A percentile compares a stretch with the other conserved stretches of the same genome.
phyloP scores from a whole-genome alignment of 371 early-diverging fungal genomes.

The Mortierella sp. region DNA sequence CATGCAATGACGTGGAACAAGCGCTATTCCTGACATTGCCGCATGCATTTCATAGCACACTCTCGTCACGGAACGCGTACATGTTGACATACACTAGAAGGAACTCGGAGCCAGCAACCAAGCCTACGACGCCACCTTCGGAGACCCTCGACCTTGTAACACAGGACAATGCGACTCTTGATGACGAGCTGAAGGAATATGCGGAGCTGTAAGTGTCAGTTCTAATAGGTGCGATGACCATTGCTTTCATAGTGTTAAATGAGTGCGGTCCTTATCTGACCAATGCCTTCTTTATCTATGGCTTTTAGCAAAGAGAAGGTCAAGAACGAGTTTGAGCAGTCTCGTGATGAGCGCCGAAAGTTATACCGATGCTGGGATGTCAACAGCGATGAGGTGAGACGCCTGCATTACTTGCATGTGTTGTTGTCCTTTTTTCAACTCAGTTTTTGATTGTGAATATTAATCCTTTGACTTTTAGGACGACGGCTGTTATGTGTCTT shows the following conservation, averaged over 20 bases:
- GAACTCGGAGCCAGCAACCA: background rate
- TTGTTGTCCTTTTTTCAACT: background rate
- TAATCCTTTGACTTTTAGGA: constrained; percentile 6
- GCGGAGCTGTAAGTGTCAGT: constrained; percentile 15
- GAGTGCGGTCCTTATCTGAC: background rate
- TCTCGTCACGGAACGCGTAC: constrained; percentile 59
- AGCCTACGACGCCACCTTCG: constrained; percentile 18
- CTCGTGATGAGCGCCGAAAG: constrained; percentile 16
- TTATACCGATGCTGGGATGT: constrained; percentile 47
- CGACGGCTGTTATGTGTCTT: constrained; percentile 27
- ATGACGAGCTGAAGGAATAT: constrained; percentile 21
- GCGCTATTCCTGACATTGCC: background rate
- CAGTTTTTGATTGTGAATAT: background rate
- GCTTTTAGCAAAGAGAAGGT: constrained; percentile 25
- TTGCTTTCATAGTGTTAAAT: background rate
- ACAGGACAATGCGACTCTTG: constrained; percentile 27
- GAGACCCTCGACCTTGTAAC: constrained; percentile 24
- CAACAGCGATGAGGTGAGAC: constrained; percentile 29
- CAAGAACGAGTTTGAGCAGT: constrained; percentile 24
- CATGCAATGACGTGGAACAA: background rate
- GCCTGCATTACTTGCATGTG: background rate
- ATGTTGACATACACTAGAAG: constrained; percentile 51
- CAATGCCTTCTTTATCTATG: background rate
- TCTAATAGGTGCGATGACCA: background rate
- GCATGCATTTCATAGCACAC: constrained; percentile 14